These are phyloP conservation scores for Aphanomyces invadans DNA, from an alignment of 352 stramenopile species.

Conservation along the genomic window DNA sequence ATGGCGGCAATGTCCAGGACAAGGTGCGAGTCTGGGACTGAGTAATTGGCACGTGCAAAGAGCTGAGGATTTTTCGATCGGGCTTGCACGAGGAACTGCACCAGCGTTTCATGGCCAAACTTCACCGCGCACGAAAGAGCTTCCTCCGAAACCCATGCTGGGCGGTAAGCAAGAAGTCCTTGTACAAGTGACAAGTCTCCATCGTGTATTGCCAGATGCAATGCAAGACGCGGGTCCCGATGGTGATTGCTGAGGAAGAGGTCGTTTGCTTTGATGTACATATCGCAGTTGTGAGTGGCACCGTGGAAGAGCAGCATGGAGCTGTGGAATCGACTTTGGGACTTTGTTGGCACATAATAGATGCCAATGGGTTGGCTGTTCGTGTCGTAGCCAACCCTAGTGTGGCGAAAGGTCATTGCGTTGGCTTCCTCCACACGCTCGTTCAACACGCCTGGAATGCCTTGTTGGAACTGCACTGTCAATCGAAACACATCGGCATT, in stretches of 20 bases:
- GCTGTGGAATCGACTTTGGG: background rate
- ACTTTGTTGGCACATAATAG: background rate
- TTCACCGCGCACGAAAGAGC: constrained; percentile 1
- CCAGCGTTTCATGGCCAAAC: background rate
- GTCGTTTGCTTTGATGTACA: constrained; percentile 1
- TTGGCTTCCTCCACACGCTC: background rate
- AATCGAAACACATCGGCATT: background rate
- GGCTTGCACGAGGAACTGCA: background rate
- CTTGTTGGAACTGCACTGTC: background rate
- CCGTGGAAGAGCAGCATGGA: background rate
- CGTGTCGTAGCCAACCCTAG: constrained; percentile 11
- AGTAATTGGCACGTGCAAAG: background rate
- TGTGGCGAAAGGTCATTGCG: background rate
- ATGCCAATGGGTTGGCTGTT: constrained; percentile 12
- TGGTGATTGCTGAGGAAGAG: constrained; percentile 3
- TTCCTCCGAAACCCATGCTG: background rate
- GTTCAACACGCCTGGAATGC: background rate
- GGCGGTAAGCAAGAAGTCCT: background rate
- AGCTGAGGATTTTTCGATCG: background rate
- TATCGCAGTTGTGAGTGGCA: background rate
- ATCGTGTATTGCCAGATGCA: background rate
- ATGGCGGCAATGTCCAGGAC: constrained; percentile 16
- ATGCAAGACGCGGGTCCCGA: background rate
- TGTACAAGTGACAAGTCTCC: background rate
- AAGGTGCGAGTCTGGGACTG: background rate